Evolutionary conservation across 805 yeast genomes (phyloP), one percentile per base, ranked within the genome.

Genomic region (Candida dajiaensis): DNA sequence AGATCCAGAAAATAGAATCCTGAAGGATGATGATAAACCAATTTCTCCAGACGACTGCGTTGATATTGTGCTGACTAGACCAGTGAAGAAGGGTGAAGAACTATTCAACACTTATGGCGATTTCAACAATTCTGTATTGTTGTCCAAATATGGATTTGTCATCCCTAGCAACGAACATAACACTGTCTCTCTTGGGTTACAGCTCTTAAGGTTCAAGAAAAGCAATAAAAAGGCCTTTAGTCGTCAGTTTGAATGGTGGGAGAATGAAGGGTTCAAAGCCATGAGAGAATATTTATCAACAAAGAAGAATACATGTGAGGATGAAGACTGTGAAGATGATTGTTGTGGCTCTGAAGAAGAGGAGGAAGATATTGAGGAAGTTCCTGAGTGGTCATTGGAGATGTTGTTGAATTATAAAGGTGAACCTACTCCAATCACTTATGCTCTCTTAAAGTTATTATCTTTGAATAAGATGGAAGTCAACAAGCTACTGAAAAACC

Each of bases 21-120:
- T 51, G 9, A 50, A 47, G 18, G 60, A 55, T 26, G 57, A 59
- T 23, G 63, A 56, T 1, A 74, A 73, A 18, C 54, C 69, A 9
- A 64, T 73, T 3, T 50, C 60, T 4, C 68, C 76, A 2, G 74
- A 73, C 44, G 77, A 78, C 48, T 82, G 89, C 52, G 87, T 95
- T 55, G 96, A 89, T 55, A 78, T 89, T 13, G 71, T 77, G 0
- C 57, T 83, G 2, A 68, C 71, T 18, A 61, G 59, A 13, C 58
- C 64, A 2, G 77, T 86, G 0, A 43, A 56, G 1, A 59, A 65
- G 29, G 78, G 79, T 8, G 62, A 69, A 12, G 97, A 92, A 58
- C 58, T 92, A 13, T 86, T 81, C 69, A 89, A 88, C 65, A 81
- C 94, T 0, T 90, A 89, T 56, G 97, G 97, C 0, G 83, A 81